phyloP scores from a whole-genome alignment of 176 grass and related monocot genomes.

The Typha latifolia region DNA sequence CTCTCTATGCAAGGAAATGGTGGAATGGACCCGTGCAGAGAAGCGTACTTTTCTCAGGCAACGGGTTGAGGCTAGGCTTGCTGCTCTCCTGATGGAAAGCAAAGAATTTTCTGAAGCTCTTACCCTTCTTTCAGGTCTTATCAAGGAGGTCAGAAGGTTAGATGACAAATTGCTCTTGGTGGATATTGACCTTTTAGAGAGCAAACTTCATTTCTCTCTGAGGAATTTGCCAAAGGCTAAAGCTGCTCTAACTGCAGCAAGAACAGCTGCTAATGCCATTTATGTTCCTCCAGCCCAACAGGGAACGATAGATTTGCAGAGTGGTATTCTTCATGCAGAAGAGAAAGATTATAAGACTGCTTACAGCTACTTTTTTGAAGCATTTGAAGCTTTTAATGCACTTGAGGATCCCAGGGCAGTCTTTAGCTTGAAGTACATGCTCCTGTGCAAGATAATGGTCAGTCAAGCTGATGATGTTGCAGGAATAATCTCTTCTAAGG shows the following conservation, averaged over 20 bases:
- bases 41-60: slow-evolving; percentile 76
- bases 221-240: slow-evolving; percentile 85
- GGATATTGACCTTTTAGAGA: slow-evolving; percentile 88
- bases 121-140: slow-evolving; percentile 56
- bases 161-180: slow-evolving; percentile 88
- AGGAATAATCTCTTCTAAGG: slow-evolving; percentile 66
- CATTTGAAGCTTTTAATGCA: slow-evolving; percentile 64
- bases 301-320: slow-evolving; percentile 88
- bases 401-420: slow-evolving; percentile 54
- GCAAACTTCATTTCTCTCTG: slow-evolving; percentile 84
- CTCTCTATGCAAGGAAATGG: slow-evolving; percentile 85
- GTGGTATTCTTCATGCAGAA: slow-evolving; percentile 83
- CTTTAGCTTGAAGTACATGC: slow-evolving; percentile 88
- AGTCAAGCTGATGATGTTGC: slow-evolving; percentile 82
- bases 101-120: slow-evolving; percentile 76
- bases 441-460: slow-evolving; percentile 94
- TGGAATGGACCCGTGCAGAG: slow-evolving; percentile 79
- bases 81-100: slow-evolving; percentile 61
- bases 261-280: slow-evolving; percentile 85
- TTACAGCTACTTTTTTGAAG: slow-evolving; percentile 93
- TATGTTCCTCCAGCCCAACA: slow-evolving; percentile 85
- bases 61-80: slow-evolving; percentile 77
- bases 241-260: slow-evolving; percentile 71
- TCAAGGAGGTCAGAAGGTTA: slow-evolving; percentile 84
- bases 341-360: slow-evolving; percentile 91